Evolutionary conservation across 108 stramenopile genomes (phyloP).

Genomic region (Seminavis robusta): DNA sequence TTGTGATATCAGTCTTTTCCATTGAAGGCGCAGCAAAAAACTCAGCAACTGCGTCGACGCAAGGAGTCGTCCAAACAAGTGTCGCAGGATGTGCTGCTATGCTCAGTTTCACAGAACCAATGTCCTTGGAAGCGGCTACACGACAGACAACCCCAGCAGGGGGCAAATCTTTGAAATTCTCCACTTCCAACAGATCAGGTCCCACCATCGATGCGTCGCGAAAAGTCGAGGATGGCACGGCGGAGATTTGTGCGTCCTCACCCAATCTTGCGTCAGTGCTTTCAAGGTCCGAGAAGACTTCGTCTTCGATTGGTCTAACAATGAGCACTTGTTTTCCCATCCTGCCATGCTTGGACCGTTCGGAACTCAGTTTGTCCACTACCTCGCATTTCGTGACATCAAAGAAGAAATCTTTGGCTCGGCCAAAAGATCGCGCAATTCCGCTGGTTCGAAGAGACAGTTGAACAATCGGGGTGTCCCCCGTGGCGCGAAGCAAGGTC

Average conservation of each 20-base stretch:
- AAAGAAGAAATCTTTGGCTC: slow-evolving; percentile 58
- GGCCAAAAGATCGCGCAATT: slow-evolving; percentile 30
- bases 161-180: slow-evolving; percentile 38
- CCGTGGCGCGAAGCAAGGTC: slow-evolving; percentile 19
- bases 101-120: slow-evolving; percentile 32
- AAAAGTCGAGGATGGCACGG: neutral
- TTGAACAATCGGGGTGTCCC: slow-evolving; percentile 4
- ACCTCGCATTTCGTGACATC: slow-evolving; percentile 57
- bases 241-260: neutral
- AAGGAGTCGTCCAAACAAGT: slow-evolving; percentile 64
- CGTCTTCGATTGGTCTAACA: slow-evolving; percentile 14
- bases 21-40: slow-evolving; percentile 47
- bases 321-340: slow-evolving; percentile 25
- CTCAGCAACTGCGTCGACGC: slow-evolving; percentile 56
- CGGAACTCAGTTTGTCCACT: slow-evolving; percentile 17
- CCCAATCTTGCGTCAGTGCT: neutral
- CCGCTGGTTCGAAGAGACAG: slow-evolving; percentile 2
- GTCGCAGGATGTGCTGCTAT: slow-evolving; percentile 72
- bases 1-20: slow-evolving; percentile 47
- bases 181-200: neutral
- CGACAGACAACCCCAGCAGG: slow-evolving; percentile 59
- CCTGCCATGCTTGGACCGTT: slow-evolving; percentile 1
- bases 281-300: slow-evolving; percentile 1
- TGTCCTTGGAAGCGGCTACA: slow-evolving; percentile 38
- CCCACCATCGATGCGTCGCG: neutral